These are phyloP conservation scores for Suhomyces wounanorum DNA, from an alignment of 1,139 yeast species.

Conservation along the genomic window DNA sequence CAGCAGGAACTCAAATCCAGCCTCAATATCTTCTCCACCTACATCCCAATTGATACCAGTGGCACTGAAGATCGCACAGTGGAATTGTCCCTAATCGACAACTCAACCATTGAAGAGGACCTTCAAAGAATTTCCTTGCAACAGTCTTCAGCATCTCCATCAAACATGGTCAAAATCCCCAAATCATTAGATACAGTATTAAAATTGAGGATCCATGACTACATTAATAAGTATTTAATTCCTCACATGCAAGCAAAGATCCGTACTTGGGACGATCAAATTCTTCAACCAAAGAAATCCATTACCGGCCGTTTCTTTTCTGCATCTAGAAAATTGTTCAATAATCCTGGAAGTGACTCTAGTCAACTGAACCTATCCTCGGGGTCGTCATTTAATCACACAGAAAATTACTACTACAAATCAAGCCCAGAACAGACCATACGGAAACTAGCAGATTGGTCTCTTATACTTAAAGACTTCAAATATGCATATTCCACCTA, in stretches of 20 bases:
- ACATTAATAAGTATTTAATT: slow-evolving; percentile 57
- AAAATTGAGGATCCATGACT: slow-evolving; percentile 49
- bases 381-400: slow-evolving; percentile 37
- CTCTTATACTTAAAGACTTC: slow-evolving; percentile 85
- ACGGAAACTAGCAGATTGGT: slow-evolving; percentile 89
- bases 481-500: slow-evolving; percentile 83
- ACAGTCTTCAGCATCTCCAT: slow-evolving; percentile 17
- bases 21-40: slow-evolving; percentile 32
- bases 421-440: slow-evolving; percentile 73
- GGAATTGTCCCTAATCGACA: slow-evolving; percentile 31
- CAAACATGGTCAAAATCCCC: slow-evolving; percentile 28
- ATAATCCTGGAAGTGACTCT: slow-evolving; percentile 22
- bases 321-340: slow-evolving; percentile 61
- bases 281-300: slow-evolving; percentile 68
- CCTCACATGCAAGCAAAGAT: slow-evolving; percentile 82
- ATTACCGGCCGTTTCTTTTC: slow-evolving; percentile 74
- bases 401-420: slow-evolving; percentile 57
- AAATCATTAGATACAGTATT: slow-evolving; percentile 42
- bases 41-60: slow-evolving; percentile 26
- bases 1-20: slow-evolving; percentile 32
- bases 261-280: slow-evolving; percentile 75
- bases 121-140: slow-evolving; percentile 42
- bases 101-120: slow-evolving; percentile 58
- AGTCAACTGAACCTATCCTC: slow-evolving; percentile 6
- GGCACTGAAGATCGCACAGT: slow-evolving; percentile 15